These are phyloP conservation scores for Porcisia deanei DNA, from an alignment of 208 protist species.

Conservation along the genomic window DNA sequence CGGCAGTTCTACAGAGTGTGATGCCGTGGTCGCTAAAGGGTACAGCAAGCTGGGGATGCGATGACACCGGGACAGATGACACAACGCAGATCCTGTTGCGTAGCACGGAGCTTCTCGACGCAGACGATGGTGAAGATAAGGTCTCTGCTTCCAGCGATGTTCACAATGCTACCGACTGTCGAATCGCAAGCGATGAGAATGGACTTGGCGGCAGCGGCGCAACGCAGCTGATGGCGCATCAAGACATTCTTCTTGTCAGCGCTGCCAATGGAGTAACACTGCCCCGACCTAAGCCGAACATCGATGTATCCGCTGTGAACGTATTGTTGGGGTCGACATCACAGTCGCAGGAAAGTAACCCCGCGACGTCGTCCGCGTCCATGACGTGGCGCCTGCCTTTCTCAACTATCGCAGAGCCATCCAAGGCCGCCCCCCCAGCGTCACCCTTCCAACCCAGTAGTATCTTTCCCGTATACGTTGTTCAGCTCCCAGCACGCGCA, in stretches of 20 bases:
- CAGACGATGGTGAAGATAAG: slow-evolving; percentile 5
- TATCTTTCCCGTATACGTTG: slow-evolving; percentile 1
- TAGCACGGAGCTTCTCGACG: slow-evolving; percentile 15
- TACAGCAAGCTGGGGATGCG: not conserved
- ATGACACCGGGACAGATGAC: not conserved
- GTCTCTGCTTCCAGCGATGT: not conserved
- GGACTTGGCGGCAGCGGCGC: not conserved
- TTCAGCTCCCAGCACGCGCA: not conserved
- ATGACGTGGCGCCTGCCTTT: not conserved
- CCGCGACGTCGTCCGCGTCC: not conserved
- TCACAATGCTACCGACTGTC: not conserved
- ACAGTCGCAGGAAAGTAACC: slow-evolving; percentile 6
- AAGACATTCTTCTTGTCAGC: not conserved
- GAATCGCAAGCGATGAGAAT: not conserved
- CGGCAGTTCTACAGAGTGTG: slow-evolving; percentile 6
- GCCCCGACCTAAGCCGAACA: not conserved
- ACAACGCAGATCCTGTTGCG: slow-evolving; percentile 23
- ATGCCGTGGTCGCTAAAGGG: slow-evolving; percentile 25
- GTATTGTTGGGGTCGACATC: not conserved
- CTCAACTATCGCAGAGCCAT: not conserved
- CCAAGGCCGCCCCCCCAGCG: not conserved
- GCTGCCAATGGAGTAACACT: not conserved
- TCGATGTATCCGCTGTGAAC: slow-evolving; percentile 11
- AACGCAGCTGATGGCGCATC: not conserved
- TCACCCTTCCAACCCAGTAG: not conserved